These are phyloP conservation scores for Saccharata proteae DNA, from an alignment of 2,329 filamentous ascomycete species.

Conservation along the genomic window DNA sequence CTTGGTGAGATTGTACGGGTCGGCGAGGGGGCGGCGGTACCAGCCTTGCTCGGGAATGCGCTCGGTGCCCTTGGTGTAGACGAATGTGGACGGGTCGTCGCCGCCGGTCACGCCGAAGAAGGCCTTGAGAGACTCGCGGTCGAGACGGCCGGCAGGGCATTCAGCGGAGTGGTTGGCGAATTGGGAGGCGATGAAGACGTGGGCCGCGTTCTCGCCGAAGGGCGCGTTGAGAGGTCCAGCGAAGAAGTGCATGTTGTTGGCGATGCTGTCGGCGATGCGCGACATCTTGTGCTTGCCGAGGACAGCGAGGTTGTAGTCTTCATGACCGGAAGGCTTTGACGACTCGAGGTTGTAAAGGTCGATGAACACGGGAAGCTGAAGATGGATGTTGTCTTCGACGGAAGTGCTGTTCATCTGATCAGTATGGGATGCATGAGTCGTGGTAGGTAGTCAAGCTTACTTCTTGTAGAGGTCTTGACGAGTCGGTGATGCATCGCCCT, in stretches of 20 bases:
- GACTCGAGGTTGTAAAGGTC: slow-evolving; percentile 27
- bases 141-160: too few relatives aligned
- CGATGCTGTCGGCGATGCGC: neutral
- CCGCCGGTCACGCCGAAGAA: neutral
- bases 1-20: neutral
- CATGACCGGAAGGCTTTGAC: neutral
- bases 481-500: slow-evolving; percentile 41
- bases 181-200: too few relatives aligned
- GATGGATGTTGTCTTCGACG: slow-evolving; percentile 24
- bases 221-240: neutral
- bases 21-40: neutral
- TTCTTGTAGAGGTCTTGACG: slow-evolving; percentile 41
- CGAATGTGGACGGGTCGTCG: neutral
- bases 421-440: too few relatives aligned
- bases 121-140: neutral
- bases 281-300: neutral
- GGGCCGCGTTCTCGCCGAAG: too few relatives aligned
- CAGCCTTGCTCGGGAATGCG: slow-evolving; percentile 9
- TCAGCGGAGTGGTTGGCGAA: too few relatives aligned
- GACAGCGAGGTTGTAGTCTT: neutral
- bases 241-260: neutral
- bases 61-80: neutral
- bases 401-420: too few relatives aligned
- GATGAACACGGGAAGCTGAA: slow-evolving; percentile 37
- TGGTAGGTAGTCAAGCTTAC: slow-evolving; percentile 28